Percentiles rank a stretch among this genome's conserved stretches.
These are phyloP conservation scores for Cylindrotheca closterium DNA, from an alignment of 108 stramenopile genomes.

Conservation along the genomic window DNA sequence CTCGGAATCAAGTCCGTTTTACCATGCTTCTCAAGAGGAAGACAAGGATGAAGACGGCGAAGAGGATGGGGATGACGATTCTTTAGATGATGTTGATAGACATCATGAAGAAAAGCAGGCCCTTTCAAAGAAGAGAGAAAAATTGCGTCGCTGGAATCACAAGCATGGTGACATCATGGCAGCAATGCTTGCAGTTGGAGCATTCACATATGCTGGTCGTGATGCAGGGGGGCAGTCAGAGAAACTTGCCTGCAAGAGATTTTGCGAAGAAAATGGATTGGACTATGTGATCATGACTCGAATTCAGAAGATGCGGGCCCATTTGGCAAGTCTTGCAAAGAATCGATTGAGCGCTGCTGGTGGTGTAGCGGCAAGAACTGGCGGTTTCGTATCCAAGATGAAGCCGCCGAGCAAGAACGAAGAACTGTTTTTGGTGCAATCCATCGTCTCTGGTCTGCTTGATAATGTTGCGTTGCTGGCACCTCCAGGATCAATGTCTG, in stretches of 20 bases:
- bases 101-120: slow-evolving; percentile 33
- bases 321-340: slow-evolving; percentile 76
- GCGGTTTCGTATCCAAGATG: slow-evolving; percentile 64
- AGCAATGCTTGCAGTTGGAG: slow-evolving; percentile 77
- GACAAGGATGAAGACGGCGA: slow-evolving; percentile 35
- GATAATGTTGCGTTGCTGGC: slow-evolving; percentile 83
- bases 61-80: slow-evolving; percentile 33
- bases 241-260: slow-evolving; percentile 56
- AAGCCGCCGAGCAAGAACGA: slow-evolving; percentile 76
- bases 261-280: slow-evolving; percentile 87
- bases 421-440: slow-evolving; percentile 58
- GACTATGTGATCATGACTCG: slow-evolving; percentile 71
- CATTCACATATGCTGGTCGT: slow-evolving; percentile 80
- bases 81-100: slow-evolving; percentile 56
- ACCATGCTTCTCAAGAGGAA: slow-evolving; percentile 15
- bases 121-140: slow-evolving; percentile 29
- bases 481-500: slow-evolving; percentile 58
- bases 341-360: slow-evolving; percentile 57
- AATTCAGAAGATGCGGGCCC: slow-evolving; percentile 80
- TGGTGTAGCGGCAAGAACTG: slow-evolving; percentile 71
- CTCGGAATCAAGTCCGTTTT: slow-evolving; percentile 77
- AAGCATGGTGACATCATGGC: slow-evolving; percentile 78
- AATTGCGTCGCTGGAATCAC: slow-evolving; percentile 66
- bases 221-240: slow-evolving; percentile 78
- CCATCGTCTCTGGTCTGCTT: slow-evolving; percentile 71